Conservation (phyloP, 2,329 filamentous ascomycete genomes). For the Zarea fungicola region DNA sequence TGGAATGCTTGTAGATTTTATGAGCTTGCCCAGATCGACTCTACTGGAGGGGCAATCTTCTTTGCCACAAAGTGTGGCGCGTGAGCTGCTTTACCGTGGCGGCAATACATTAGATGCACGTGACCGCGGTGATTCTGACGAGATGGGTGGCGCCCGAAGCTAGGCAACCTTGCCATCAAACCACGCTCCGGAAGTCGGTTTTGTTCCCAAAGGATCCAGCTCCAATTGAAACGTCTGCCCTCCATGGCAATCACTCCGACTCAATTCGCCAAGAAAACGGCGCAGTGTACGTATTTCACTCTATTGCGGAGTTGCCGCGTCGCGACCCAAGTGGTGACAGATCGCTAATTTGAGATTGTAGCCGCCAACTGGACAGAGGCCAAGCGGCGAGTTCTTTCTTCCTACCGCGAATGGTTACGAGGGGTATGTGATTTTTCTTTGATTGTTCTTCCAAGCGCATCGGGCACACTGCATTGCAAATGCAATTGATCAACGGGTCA, state of each 20-base stretch:
- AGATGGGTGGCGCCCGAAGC: slow-evolving; percentile 7
- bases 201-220: neutral
- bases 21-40: neutral
- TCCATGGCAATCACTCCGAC: slow-evolving; percentile 88
- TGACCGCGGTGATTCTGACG: slow-evolving; percentile 10
- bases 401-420: slow-evolving; percentile 94
- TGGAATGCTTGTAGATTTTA: neutral
- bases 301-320: neutral
- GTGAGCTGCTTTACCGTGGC: neutral
- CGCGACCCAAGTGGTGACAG: neutral
- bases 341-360: slow-evolving; percentile 37
- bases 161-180: slow-evolving; percentile 9
- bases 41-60: slow-evolving; percentile 6
- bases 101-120: slow-evolving; percentile 5
- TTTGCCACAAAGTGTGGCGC: slow-evolving; percentile 6
- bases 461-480: too few species aligned
- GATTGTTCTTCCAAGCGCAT: too few species aligned
- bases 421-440: slow-evolving; percentile 60
- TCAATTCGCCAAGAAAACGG: slow-evolving; percentile 77
- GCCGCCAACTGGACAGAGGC: slow-evolving; percentile 88
- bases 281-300: slow-evolving; percentile 57
- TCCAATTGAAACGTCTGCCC: slow-evolving; percentile 31
- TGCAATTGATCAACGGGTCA: neutral
- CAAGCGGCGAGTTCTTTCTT: slow-evolving; percentile 75
- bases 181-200: slow-evolving; percentile 9